Evolutionary conservation across 2,329 filamentous ascomycete genomes (phyloP), one percentile per base, ranked within the genome.

Genomic region (Alternaria sp.): DNA sequence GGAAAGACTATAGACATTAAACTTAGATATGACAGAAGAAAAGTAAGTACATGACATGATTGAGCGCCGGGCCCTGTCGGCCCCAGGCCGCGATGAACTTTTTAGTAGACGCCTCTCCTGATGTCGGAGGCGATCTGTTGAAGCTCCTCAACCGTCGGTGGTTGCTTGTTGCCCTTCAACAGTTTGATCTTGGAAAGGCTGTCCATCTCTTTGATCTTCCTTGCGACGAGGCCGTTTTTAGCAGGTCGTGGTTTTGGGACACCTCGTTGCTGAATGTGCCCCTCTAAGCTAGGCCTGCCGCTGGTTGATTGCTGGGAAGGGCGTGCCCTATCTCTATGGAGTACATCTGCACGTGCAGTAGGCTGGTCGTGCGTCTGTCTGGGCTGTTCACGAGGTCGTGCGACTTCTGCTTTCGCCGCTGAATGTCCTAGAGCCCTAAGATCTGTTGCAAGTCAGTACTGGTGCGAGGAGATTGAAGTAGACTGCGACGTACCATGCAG

Each of bases 61-160:
- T 21, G 36, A 54, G 30, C 52, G 15, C 52, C 32, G 21, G 52
- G 52, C 52, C 21, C 21, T 19, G 6, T 44, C 32, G 10, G 15
- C 21, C 21, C n/a, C 10, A 10, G 32, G 19, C 19, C 19, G 9
- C 6, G 32, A 12, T 10, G 19, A 6, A 52, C 0, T 6, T 52
- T 19, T 30, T 59, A 73, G 47, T 73, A 69, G 6, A 66, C 15
- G 3, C 70, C 70, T 36, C 66, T 65, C 55, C 61, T 65, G 13
- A 74, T 70, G 43, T 72, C 71, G 6, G 68, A 65, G 5, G 69
- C 70, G 52, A 74, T 70, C 54, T 69, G 68, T 45, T 64, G 61
- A n/a, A 74, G 54, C 54, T 73, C 70, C 40, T 72, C 69, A 12
- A 74, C 58, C 1, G 66, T 67, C 8, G 72, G 71, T 13, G 70